Evolutionary conservation across 2,329 filamentous ascomycete genomes (phyloP), one percentile per base, ranked within the genome.

Genomic region (Calycina herbarum): DNA sequence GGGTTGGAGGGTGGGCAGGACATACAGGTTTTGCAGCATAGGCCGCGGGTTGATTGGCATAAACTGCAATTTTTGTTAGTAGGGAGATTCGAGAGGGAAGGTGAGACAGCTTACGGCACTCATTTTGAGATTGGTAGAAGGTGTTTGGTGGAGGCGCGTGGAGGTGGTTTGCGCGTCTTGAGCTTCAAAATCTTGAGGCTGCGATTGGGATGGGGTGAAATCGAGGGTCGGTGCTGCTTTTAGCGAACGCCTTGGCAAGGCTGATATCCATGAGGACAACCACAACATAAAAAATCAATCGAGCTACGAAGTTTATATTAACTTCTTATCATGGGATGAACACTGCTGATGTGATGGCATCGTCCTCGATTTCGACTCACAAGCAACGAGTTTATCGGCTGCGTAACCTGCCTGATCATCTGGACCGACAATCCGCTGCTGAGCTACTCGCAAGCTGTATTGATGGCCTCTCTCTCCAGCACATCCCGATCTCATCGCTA

Each of bases 11-110:
- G 68, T 57, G 7, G 10, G 20, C 10, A n/a, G 40, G 69, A 85
- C 88, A 75, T 88, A 93, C 89, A 97, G 89, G 77, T 89, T 89
- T 83, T 97, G 93, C 77, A 99, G 90, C 86, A 97, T 93, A 56
- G 95, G 95, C 79, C 94, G 92, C 77, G 95, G 95, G 85, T 99
- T 99, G 76, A 98, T 85, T 70, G 95, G 95, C 78, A 96, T 89
- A 82, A 96, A 96, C 87, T 89, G 67, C 60, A 57, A 33, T 45
- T 66, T 77, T 71, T 77, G 73, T 57, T n/a, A 20, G 33, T 4
- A 31, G 17, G 17, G 11, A 51, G 20, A 29, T n/a, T 4, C 3
- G 17, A 48, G 5, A 20, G 15, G 7, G 45, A 20, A 61, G 54
- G 33, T 31, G n/a, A 54, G 35, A 17, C 24, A 45, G 5, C 66